These are phyloP conservation scores for Penicillium sp. DNA, from an alignment of 2,329 filamentous ascomycete species.

Conservation along the genomic window DNA sequence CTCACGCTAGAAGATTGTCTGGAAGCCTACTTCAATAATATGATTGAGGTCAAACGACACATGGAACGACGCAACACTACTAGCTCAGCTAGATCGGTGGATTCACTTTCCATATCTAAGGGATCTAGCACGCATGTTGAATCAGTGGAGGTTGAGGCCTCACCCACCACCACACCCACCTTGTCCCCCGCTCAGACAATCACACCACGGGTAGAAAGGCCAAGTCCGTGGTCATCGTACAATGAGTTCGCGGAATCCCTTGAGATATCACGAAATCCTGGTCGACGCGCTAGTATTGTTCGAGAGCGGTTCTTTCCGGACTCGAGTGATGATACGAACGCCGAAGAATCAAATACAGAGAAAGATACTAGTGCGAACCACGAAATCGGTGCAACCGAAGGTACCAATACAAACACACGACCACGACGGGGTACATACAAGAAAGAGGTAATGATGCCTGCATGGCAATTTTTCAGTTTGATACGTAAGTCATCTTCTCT, in stretches of 20 bases:
- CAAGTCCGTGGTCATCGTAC: conserved; percentile 28
- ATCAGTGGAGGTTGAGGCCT: conserved; percentile 42
- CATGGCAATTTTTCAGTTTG: conserved; percentile 95
- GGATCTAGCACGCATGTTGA: conserved; percentile 43
- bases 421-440: conserved; percentile 46
- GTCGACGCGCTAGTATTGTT: conserved; percentile 44
- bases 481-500: conserved; percentile 62
- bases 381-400: conserved; percentile 20
- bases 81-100: conserved; percentile 43
- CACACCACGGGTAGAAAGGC: conserved; percentile 23
- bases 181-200: conserved; percentile 32
- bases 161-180: conserved; percentile 36
- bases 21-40: conserved; percentile 92
- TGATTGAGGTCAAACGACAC: conserved; percentile 82
- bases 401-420: conserved; percentile 30
- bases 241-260: conserved; percentile 28
- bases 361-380: conserved; percentile 23
- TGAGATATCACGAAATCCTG: conserved; percentile 19
- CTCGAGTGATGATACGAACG: conserved; percentile 40
- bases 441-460: conserved; percentile 91
- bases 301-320: conserved; percentile 46
- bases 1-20: conserved; percentile 87
- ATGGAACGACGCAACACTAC: conserved; percentile 61
- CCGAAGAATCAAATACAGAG: conserved; percentile 23
- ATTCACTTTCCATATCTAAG: conserved; percentile 37